These are phyloP conservation scores for Exophiala mesophila DNA, from an alignment of 2,329 filamentous ascomycete genomes.

Conservation along the genomic window DNA sequence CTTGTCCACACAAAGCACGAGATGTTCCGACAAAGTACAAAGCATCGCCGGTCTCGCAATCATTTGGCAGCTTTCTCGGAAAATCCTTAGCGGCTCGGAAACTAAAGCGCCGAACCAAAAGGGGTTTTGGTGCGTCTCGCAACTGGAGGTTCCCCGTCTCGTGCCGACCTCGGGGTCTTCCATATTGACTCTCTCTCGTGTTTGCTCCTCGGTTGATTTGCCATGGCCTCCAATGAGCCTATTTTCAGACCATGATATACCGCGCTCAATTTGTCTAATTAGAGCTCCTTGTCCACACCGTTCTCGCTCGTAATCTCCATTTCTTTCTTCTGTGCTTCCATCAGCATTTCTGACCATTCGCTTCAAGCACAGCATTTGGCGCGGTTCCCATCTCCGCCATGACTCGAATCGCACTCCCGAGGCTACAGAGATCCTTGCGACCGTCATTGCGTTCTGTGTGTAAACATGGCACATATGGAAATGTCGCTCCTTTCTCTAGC, in stretches of 20 bases:
- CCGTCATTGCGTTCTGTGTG: constrained; percentile 6
- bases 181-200: too few species aligned
- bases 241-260: too few species aligned
- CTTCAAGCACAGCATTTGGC: too few species aligned
- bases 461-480: constrained; percentile 17
- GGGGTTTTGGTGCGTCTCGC: constrained; percentile 6
- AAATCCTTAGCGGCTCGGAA: constrained; percentile 19
- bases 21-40: neutral
- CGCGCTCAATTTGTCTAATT: too few species aligned
- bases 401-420: constrained; percentile 15
- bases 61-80: constrained; percentile 14
- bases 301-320: too few species aligned
- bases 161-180: constrained; percentile 17
- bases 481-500: constrained; percentile 23
- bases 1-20: neutral
- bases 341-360: too few species aligned
- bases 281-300: too few species aligned
- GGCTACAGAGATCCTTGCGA: constrained; percentile 16
- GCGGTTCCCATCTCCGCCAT: too few species aligned
- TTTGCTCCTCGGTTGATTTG: too few species aligned
- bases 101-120: neutral
- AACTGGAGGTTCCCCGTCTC: constrained; percentile 8
- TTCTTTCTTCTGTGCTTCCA: too few species aligned
- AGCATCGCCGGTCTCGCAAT: constrained; percentile 16
- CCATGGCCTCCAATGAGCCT: too few species aligned